These are phyloP conservation scores for Orbilia javanica DNA, from an alignment of 2,329 filamentous ascomycete genomes.

Conservation along the genomic window DNA sequence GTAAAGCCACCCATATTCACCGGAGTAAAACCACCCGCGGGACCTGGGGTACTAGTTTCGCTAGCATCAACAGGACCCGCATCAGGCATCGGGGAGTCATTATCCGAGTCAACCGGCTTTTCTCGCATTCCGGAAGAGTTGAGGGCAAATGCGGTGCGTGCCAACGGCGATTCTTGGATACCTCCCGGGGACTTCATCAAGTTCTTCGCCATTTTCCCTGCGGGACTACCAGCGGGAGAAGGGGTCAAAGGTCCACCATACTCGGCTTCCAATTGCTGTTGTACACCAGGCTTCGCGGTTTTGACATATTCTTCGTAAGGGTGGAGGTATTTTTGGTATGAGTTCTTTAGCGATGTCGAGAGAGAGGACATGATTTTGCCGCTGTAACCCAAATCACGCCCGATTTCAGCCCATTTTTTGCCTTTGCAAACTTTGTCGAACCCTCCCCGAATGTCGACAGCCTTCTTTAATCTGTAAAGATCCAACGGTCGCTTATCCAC, in stretches of 20 bases:
- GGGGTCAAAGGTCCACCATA: conserved; percentile 91
- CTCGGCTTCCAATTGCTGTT: conserved; percentile 92
- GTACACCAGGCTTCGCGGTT: conserved; percentile 92
- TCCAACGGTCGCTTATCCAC: conserved; percentile 98
- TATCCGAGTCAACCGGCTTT: conserved; percentile 65
- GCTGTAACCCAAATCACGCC: conserved; percentile 94
- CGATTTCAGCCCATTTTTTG: conserved; percentile 99
- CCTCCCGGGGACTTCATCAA: conserved; percentile 65
- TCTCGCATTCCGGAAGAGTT: conserved; percentile 70
- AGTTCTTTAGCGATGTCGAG: conserved; percentile 97
- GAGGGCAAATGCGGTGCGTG: conserved; percentile 71
- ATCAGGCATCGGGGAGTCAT: conserved; percentile 64
- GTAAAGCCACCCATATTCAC: conserved; percentile 74
- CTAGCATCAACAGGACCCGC: conserved; percentile 63
- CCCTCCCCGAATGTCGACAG: conserved; percentile 91
- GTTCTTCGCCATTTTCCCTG: conserved; percentile 69
- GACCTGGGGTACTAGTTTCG: conserved; percentile 65
- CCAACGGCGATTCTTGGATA: conserved; percentile 76
- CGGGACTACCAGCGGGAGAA: conserved; percentile 79
- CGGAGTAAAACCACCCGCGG: conserved; percentile 72
- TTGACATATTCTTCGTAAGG: conserved; percentile 96
- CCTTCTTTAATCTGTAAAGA: conserved; percentile 94
- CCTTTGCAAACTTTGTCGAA: conserved; percentile 97
- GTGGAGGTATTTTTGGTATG: conserved; percentile 95
- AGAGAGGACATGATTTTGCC: conserved; percentile 99